Conservation (phyloP, 345 rosid species). For the Moricandia arvensis region DNA sequence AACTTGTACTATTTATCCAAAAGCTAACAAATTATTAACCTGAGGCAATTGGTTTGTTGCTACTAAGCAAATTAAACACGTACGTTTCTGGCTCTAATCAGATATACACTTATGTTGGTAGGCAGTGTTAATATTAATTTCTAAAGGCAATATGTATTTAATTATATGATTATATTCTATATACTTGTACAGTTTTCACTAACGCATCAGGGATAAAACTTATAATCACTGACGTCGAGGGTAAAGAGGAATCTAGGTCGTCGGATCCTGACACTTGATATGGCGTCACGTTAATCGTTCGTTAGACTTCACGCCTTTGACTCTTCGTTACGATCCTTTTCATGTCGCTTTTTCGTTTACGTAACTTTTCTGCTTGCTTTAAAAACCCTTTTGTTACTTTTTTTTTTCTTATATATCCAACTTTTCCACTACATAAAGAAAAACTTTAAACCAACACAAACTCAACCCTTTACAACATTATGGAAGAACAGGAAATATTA, state of each 20-base stretch:
- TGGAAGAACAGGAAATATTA: slow-evolving; percentile 12
- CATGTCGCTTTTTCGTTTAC: slow-evolving; percentile 15
- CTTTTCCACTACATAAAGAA: slow-evolving; percentile 13
- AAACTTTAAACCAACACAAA: neutral
- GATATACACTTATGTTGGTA: too few relatives aligned
- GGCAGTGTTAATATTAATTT: too few relatives aligned
- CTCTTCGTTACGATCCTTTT: slow-evolving; percentile 27
- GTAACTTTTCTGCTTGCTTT: slow-evolving; percentile 8
- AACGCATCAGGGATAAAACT: neutral
- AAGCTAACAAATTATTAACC: too few relatives aligned
- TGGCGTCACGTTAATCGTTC: slow-evolving; percentile 36
- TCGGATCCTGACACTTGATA: slow-evolving; percentile 20
- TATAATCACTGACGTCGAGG: neutral
- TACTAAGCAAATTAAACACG: too few relatives aligned
- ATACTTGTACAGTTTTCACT: neutral
- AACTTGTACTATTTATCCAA: too few relatives aligned
- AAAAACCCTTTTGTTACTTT: neutral
- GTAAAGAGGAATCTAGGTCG: slow-evolving; percentile 32
- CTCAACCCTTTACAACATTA: slow-evolving; percentile 20
- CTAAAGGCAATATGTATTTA: neutral
- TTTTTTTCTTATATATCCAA: neutral
- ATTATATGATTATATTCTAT: neutral
- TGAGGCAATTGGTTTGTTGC: too few relatives aligned
- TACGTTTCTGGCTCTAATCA: too few relatives aligned
- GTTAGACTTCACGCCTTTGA: slow-evolving; percentile 42